Evolutionary conservation across 208 protist species (phyloP), one percentile per base, ranked within the genome.

Genomic region (Trypanosoma congolense): DNA sequence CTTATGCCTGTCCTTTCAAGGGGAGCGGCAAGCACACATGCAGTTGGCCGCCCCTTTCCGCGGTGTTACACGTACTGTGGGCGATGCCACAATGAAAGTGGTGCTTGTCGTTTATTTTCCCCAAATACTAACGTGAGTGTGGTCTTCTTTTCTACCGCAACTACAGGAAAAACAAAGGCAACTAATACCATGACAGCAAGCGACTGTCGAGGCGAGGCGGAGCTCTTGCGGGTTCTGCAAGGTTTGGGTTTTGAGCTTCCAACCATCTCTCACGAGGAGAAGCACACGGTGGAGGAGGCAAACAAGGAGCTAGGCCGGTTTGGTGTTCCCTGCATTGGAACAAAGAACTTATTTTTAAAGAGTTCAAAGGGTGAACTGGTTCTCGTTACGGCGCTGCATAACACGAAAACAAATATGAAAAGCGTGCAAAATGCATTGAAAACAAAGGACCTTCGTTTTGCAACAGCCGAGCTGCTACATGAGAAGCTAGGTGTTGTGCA

Each of bases 261-360:
- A 29, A 77, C 78, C 28, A 78, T 90, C 18, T 64, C 73, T 22
- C 86, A 90, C 58, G 79, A 77, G 48, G 71, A 77, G 70, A 88
- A 81, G 65, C 61, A 73, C 56, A 87, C 80, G 12, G 80, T 86
- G 9, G 83, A 89, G 43, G 80, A 82, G 46, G 78, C 75, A 30
- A 79, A 78, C 60, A 64, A 72, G 61, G 76, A 84, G 54, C 71
- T 82, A 3, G 41, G 29, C 14, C 66, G 70, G 31, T 89, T 89
- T 65, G 65, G 48, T 19, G 43, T 28, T 31, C 61, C 73, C 6
- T 80, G 70, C 61, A 56, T 57, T 22, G 81, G 80, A 54, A 86
- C 83, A 30, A 93, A 91, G 73, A 92, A 85, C 48, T 77, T 96
- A 53, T 96, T 96, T 54, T 65, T 96, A 29, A 96, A 93, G 77